phyloP scores from a whole-genome alignment of 495 filamentous ascomycete genomes.

The Cercophora scortea region DNA sequence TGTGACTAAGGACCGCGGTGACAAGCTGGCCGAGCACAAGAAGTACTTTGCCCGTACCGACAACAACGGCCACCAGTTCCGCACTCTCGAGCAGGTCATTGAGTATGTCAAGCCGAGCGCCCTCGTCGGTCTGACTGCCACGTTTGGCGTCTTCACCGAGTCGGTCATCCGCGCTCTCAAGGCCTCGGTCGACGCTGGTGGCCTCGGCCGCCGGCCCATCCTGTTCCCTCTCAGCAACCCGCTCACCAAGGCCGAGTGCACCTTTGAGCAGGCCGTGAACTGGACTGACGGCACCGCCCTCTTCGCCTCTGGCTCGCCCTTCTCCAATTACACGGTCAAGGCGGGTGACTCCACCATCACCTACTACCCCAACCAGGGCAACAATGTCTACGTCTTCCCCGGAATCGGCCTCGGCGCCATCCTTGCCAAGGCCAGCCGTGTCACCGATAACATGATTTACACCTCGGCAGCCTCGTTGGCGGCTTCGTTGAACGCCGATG shows the following conservation, averaged over 20 bases:
- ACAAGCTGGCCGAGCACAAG: conserved; percentile 94
- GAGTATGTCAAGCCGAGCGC: conserved; percentile 92
- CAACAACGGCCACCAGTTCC: conserved; percentile 86
- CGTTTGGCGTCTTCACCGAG: conserved; percentile 89
- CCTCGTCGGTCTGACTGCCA: conserved; percentile 89
- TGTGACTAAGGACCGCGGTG: conserved; percentile 87
- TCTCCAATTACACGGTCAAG: conserved; percentile 62
- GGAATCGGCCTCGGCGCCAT: conserved; percentile 94
- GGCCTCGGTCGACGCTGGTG: conserved; percentile 52
- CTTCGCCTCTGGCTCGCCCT: conserved; percentile 93
- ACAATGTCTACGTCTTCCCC: conserved; percentile 93
- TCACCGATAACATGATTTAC: conserved; percentile 96
- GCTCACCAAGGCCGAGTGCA: conserved; percentile 92
- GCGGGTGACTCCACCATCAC: conserved; percentile 55
- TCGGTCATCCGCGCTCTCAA: conserved; percentile 76
- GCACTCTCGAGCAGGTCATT: conserved; percentile 82
- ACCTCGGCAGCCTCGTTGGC: conserved; percentile 78
- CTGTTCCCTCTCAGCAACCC: conserved; percentile 95
- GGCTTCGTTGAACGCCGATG: conserved; percentile 67
- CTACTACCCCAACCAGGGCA: conserved; percentile 84
- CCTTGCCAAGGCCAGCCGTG: conserved; percentile 75
- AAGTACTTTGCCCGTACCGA: conserved; percentile 91
- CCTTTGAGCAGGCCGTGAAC: conserved; percentile 81
- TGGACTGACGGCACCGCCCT: conserved; percentile 85
- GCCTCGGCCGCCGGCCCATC: conserved; percentile 73